Conservation (phyloP, 2,329 filamentous ascomycete genomes). For the Chlorencoelia australis region DNA sequence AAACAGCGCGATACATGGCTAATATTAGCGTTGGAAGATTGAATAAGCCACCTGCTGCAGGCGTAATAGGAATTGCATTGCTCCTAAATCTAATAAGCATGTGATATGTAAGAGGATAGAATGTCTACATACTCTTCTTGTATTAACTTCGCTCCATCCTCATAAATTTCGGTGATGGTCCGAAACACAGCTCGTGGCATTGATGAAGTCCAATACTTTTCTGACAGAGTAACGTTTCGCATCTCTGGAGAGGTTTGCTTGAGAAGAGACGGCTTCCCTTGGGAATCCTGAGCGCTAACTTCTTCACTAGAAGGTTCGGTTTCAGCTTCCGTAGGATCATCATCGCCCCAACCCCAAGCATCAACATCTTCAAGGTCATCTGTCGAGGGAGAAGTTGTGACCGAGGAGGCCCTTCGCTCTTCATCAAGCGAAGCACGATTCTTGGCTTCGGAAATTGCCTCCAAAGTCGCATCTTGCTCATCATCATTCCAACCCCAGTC, state of each 20-base stretch:
- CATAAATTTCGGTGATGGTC: constrained; percentile 48
- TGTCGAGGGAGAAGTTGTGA: constrained; percentile 4
- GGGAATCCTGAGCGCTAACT: background rate
- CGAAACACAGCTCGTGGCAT: constrained; percentile 71
- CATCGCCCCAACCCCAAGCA: constrained; percentile 75
- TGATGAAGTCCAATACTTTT: constrained; percentile 81
- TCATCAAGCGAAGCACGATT: constrained; percentile 20
- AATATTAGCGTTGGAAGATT: constrained; percentile 61
- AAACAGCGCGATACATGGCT: constrained; percentile 71
- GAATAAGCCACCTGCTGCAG: constrained; percentile 61
- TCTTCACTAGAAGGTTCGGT: constrained; percentile 20
- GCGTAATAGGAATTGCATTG: constrained; percentile 45
- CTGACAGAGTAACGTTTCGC: constrained; percentile 63
- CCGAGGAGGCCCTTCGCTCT: constrained; percentile 7
- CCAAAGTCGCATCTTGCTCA: constrained; percentile 43
- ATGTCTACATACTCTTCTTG: constrained; percentile 33
- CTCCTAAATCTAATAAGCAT: constrained; percentile 27
- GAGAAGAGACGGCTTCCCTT: background rate
- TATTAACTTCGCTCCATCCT: constrained; percentile 52
- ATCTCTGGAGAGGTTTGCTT: constrained; percentile 5
- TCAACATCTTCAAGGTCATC: constrained; percentile 31
- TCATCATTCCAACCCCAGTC: constrained; percentile 68
- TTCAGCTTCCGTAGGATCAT: constrained; percentile 39
- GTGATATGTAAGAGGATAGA: background rate
- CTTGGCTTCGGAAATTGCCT: constrained; percentile 16